Base-by-base conservation (phyloP, 2,329 filamentous ascomycete genomes). In the Shiraia sp. region DNA sequence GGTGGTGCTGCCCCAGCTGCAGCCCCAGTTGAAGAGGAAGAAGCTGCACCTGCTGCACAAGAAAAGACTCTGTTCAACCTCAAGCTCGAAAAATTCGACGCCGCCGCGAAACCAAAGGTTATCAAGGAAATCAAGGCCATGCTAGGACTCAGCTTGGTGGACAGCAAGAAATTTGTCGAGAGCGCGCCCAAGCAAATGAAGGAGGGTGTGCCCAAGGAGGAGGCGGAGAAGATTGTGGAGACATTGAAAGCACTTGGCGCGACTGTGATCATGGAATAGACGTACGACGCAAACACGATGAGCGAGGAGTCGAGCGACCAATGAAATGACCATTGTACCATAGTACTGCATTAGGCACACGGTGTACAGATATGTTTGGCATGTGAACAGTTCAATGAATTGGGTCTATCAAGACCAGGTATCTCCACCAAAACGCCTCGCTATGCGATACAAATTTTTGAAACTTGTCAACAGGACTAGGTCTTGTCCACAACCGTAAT, bases 141-240 rank as follows among this genome's bases (percentile, higher is more conserved):
- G 83, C 79, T 99, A 47, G 93, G 93, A 30, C 76, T 99, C 68
- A 95, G 88, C 71, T 81, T 99, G 77, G 95, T 99, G 59, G 93
- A 99, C 75, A 95, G 89, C 77, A 99, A 99, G 87, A 99, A 99
- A 80, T 99, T 99, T 66, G 93, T 99, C 56, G 93, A 99, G 81
- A 90, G 88, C 68, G 91, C 88, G 59, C 93, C 93, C 53, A 99
- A 99, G 86, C 78, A 89, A 73, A 88, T 99, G 89, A 97, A 97
- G 85, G 93, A 99, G 77, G 91, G 88, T 36, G 90, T 99, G 58
- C 88, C 92, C 53, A 99, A 99, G 83, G 93, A 99, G 68, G 95
- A 99, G 72, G 90, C 90, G 6, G 92, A 97, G 81, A 99, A 99
- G 86, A 96, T 99, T 66, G 83, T 99, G 45, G 88, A 89, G 72